Evolutionary conservation across 1,284 basidiomycete species (phyloP).

Genomic region (Nidula niveotomentosa): DNA sequence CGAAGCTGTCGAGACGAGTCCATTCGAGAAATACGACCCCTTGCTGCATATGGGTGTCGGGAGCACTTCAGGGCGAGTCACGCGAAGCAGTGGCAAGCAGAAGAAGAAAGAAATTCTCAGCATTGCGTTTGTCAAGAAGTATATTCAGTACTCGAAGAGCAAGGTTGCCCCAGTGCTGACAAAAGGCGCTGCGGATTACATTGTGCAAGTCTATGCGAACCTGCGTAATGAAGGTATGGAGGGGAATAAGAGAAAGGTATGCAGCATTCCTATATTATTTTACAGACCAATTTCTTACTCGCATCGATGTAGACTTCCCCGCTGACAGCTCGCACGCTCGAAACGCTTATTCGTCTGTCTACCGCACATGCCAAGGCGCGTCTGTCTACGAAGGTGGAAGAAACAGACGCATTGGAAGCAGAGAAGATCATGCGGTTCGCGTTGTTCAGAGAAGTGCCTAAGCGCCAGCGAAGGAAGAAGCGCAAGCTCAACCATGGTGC

Average conservation of each 20-base stretch:
- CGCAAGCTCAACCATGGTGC: slow-evolving; percentile 72
- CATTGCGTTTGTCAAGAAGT: slow-evolving; percentile 97
- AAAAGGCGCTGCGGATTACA: slow-evolving; percentile 93
- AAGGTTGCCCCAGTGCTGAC: slow-evolving; percentile 85
- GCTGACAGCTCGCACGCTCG: slow-evolving; percentile 96
- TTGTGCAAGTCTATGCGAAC: slow-evolving; percentile 90
- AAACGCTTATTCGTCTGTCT: slow-evolving; percentile 97
- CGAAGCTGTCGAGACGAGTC: slow-evolving; percentile 69
- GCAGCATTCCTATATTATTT: slow-evolving; percentile 9
- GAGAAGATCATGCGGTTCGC: slow-evolving; percentile 97
- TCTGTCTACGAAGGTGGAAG: slow-evolving; percentile 83
- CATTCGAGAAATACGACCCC: slow-evolving; percentile 97
- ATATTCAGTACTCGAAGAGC: slow-evolving; percentile 97
- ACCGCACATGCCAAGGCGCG: slow-evolving; percentile 98
- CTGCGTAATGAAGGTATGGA: slow-evolving; percentile 93
- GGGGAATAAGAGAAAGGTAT: slow-evolving; percentile 86
- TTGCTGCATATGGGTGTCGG: slow-evolving; percentile 87
- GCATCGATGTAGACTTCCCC: slow-evolving; percentile 78
- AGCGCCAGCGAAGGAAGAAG: slow-evolving; percentile 75
- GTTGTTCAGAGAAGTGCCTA: slow-evolving; percentile 96
- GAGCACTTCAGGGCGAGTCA: slow-evolving; percentile 38
- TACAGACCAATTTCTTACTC: slow-evolving; percentile 3
- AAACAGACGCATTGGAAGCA: slow-evolving; percentile 86
- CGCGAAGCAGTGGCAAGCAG: slow-evolving; percentile 51
- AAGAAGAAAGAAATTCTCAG: slow-evolving; percentile 84